Conservation (phyloP, 495 filamentous ascomycete genomes). For the Parachaetomium inaequale region DNA sequence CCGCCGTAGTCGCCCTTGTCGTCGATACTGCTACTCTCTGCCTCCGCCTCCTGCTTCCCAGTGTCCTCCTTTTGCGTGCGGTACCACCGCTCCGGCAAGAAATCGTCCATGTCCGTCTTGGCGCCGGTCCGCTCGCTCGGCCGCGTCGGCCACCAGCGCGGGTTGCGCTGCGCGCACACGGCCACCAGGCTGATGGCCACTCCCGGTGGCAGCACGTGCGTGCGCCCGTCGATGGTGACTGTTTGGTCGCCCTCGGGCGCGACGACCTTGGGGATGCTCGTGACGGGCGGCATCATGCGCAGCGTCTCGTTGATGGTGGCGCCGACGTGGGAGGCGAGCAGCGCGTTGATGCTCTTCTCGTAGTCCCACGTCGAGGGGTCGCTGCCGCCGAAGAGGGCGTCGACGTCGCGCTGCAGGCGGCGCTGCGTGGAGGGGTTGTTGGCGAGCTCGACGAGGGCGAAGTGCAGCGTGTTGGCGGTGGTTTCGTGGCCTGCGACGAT, state of each 20-base stretch:
- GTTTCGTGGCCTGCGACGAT: constrained; percentile 72
- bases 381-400: constrained; percentile 49
- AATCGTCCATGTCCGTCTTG: constrained; percentile 44
- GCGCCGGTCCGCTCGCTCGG: constrained; percentile 34
- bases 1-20: constrained; percentile 55
- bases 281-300: constrained; percentile 58
- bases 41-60: constrained; percentile 12
- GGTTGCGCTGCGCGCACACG: constrained; percentile 56
- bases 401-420: constrained; percentile 59
- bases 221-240: constrained; percentile 49
- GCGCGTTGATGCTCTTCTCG: constrained; percentile 51
- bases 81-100: constrained; percentile 47
- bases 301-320: constrained; percentile 68
- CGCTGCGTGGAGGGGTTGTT: constrained; percentile 54
- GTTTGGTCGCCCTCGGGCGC: constrained; percentile 44
- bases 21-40: background rate
- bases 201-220: constrained; percentile 48
- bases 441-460: constrained; percentile 58
- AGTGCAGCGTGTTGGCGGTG: constrained; percentile 64
- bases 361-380: constrained; percentile 59
- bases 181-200: constrained; percentile 45
- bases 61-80: constrained; percentile 21
- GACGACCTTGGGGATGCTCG: constrained; percentile 59
- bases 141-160: constrained; percentile 58
- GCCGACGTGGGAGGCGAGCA: constrained; percentile 59